Conservation (phyloP, 148 eudicot species). For the Suaeda aralocaspica region DNA sequence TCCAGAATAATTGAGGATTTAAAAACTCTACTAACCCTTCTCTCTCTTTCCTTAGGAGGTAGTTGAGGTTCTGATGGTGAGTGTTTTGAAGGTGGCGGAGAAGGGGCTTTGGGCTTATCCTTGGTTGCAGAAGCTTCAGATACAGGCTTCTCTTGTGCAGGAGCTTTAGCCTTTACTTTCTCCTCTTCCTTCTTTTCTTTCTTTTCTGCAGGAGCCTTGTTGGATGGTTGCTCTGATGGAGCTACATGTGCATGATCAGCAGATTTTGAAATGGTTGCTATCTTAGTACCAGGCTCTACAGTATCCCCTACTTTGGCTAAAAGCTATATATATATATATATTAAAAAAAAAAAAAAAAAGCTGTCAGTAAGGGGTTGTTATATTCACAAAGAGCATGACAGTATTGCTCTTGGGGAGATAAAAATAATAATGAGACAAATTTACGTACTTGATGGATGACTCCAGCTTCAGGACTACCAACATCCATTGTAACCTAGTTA, state of each 20-base stretch:
- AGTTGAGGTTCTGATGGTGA: slow-evolving; percentile 82
- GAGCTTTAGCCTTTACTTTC: slow-evolving; percentile 22
- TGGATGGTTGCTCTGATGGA: slow-evolving; percentile 59
- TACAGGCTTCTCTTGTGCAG: slow-evolving; percentile 22
- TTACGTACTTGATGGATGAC: slow-evolving; percentile 56
- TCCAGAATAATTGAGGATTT: not conserved
- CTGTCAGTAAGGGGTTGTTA: not conserved
- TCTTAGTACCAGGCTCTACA: slow-evolving; percentile 84
- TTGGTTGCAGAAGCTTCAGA: slow-evolving; percentile 39
- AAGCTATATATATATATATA: slow-evolving; percentile 32
- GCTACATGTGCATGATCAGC: slow-evolving; percentile 70
- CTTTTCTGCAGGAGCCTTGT: slow-evolving; percentile 42
- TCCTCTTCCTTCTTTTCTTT: slow-evolving; percentile 38
- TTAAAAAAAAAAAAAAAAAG: too few relatives aligned
- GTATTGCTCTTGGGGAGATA: not conserved
- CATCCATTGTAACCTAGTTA: slow-evolving; percentile 80
- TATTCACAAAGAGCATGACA: slow-evolving; percentile 2
- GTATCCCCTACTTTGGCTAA: slow-evolving; percentile 92
- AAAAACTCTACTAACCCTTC: slow-evolving; percentile 54
- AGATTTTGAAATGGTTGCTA: slow-evolving; percentile 73
- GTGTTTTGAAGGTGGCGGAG: slow-evolving; percentile 49
- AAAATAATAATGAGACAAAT: not conserved
- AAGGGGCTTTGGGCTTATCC: slow-evolving; percentile 47
- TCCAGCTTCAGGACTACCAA: slow-evolving; percentile 94
- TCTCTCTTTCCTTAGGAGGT: slow-evolving; percentile 97